Evolutionary conservation across 495 filamentous ascomycete genomes (phyloP), one percentile per base, ranked within the genome.

Genomic region (Stereocaulon alpinum): DNA sequence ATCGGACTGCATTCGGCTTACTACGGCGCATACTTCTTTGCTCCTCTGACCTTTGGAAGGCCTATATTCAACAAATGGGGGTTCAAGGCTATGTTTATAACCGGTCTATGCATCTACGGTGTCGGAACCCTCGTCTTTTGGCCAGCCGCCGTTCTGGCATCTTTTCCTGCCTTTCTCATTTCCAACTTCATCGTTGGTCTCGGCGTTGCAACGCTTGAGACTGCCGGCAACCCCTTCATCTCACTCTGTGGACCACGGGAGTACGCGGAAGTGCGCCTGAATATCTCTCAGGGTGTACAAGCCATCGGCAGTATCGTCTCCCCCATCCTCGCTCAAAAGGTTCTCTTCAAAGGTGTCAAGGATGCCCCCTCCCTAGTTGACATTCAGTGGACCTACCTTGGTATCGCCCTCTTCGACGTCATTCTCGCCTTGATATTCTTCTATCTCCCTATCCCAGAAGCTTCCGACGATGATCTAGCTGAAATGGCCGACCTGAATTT

Each of bases 381-480:
- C 58, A 81, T 86, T 1, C 85, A 88, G 67, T 88, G 85, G 85
- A 77, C 84, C 17, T 87, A 87, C 56, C 80, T 88, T 5, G 84
- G 80, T 41, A 86, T 86, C 52, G 76, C 82, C 3, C 72, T 87
- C 1, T 86, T 86, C 64, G 82, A 79, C 51, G 73, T 86, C 17
- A 67, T 84, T 7, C 73, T 88, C 2, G 85, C 84, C 9, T 71
- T 86, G 14, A 77, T 72, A 0, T 86, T 85, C 67, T 84, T 80
- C 61, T 87, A 87, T 64, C 68, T 85, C 0, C 79, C 79, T 5
- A 73, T 88, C 9, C 85, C 85, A 4, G 85, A 87, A 70, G 82
- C 83, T 4, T 80, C 81, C 2, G 85, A 87, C 63, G 73, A 77
- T 18, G 85, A 87, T 47, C 70, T 88, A 11, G 74, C 82, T 60